Percentiles rank a stretch among this genome's conserved stretches.
phyloP scores from a whole-genome alignment of 2,329 filamentous ascomycete species.

The Trichoderma sp. region DNA sequence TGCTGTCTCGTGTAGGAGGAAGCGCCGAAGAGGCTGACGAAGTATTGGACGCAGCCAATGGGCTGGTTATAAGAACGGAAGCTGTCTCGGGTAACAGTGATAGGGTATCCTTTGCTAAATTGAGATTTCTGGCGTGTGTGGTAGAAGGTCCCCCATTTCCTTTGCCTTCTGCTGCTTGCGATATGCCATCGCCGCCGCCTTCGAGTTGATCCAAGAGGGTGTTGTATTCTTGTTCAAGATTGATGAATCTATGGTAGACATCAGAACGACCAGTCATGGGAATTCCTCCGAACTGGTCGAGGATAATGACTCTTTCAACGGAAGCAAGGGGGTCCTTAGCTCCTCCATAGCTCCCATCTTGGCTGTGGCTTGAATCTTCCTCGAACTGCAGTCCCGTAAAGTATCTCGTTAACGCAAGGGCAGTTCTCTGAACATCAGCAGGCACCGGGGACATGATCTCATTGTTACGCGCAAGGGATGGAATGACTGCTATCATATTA shows the following conservation, averaged over 20 bases:
- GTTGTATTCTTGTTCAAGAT: slow-evolving; percentile 86
- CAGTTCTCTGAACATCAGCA: slow-evolving; percentile 61
- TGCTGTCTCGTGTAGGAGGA: slow-evolving; percentile 44
- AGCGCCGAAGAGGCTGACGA: slow-evolving; percentile 44
- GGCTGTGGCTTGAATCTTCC: background rate
- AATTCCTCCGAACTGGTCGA: slow-evolving; percentile 85
- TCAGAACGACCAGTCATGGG: slow-evolving; percentile 59
- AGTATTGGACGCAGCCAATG: slow-evolving; percentile 71
- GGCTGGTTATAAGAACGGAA: slow-evolving; percentile 87
- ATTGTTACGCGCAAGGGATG: slow-evolving; percentile 48
- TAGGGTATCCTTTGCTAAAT: slow-evolving; percentile 70
- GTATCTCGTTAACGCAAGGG: slow-evolving; percentile 77
- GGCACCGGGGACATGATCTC: slow-evolving; percentile 46
- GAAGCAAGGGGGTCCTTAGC: slow-evolving; percentile 57
- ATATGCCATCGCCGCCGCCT: slow-evolving; percentile 36
- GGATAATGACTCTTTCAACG: slow-evolving; percentile 83
- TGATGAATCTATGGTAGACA: slow-evolving; percentile 68
- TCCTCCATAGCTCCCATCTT: background rate
- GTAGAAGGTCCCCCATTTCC: slow-evolving; percentile 37
- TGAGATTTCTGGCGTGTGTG: slow-evolving; percentile 70
- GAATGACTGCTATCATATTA: slow-evolving; percentile 45
- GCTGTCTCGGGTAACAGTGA: slow-evolving; percentile 79
- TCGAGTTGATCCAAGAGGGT: slow-evolving; percentile 67
- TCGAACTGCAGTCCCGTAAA: slow-evolving; percentile 67
- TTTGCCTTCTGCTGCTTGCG: slow-evolving; percentile 39